These are phyloP conservation scores for Helianthus tuberosus DNA, from an alignment of 129 eudicot genomes.

Conservation along the genomic window DNA sequence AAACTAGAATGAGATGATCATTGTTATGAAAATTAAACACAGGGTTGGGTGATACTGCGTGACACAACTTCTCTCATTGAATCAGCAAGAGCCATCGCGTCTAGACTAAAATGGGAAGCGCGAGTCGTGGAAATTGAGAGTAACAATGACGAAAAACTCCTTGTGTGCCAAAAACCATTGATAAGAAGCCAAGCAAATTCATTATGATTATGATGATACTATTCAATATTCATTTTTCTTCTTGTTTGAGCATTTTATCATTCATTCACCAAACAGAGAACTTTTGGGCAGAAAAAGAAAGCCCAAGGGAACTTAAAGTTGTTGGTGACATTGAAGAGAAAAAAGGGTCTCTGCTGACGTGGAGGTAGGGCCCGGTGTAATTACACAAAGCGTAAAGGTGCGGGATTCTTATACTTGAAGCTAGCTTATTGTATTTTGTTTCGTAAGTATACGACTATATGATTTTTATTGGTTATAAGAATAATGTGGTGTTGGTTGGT, in stretches of 20 bases:
- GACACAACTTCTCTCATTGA: constrained; percentile 70
- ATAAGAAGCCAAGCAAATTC: constrained; percentile 63
- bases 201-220: constrained; percentile 35
- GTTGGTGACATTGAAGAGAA: constrained; percentile 19
- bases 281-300: constrained; percentile 59
- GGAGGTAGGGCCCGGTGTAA: not conserved
- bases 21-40: constrained; percentile 22
- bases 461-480: constrained; percentile 38
- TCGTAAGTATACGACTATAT: constrained; percentile 43
- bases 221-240: constrained; percentile 45
- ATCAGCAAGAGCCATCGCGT: constrained; percentile 66
- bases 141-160: constrained; percentile 82
- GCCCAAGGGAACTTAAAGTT: constrained; percentile 33
- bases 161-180: constrained; percentile 93
- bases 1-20: not conserved
- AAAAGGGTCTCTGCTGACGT: constrained; percentile 12
- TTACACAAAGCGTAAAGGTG: constrained; percentile 33
- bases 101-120: constrained; percentile 89
- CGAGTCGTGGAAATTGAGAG: constrained; percentile 88
- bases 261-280: constrained; percentile 32
- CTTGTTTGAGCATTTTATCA: constrained; percentile 15
- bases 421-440: constrained; percentile 38
- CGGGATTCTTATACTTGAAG: constrained; percentile 42
- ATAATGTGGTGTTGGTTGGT: constrained; percentile 41
- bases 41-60: constrained; percentile 96